phyloP scores from a whole-genome alignment of 495 filamentous ascomycete genomes.

The Penicillium pancosmium region DNA sequence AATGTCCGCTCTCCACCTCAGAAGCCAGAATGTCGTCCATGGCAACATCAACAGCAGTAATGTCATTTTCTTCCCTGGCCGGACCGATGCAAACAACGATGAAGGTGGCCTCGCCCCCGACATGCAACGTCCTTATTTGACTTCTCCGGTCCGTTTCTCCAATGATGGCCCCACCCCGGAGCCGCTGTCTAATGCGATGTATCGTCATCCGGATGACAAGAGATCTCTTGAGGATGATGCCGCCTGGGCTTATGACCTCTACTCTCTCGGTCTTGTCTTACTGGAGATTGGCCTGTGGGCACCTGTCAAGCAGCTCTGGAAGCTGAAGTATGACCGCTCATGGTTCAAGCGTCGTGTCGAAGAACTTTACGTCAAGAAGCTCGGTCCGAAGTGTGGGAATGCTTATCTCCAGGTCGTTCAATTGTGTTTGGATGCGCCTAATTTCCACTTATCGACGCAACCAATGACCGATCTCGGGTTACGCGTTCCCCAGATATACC shows the following conservation, averaged over 20 bases:
- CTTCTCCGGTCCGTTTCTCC: conserved; percentile 81
- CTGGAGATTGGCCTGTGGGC: conserved; percentile 89
- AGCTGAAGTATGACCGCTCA: conserved; percentile 63
- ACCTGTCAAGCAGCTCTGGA: conserved; percentile 69
- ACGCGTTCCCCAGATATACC: conserved; percentile 48
- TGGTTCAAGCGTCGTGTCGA: conserved; percentile 67
- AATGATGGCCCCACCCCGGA: conserved; percentile 58
- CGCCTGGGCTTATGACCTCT: conserved; percentile 73
- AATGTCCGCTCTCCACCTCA: conserved; percentile 73
- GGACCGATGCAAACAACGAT: conserved; percentile 42
- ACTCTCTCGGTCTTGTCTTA: conserved; percentile 80
- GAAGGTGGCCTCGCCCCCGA: conserved; percentile 50
- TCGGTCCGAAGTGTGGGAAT: conserved; percentile 72
- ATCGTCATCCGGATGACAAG: conserved; percentile 78
- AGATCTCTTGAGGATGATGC: conserved; percentile 54
- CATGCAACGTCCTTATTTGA: conserved; percentile 74
- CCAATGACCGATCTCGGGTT: conserved; percentile 50
- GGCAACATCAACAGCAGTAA: conserved; percentile 80
- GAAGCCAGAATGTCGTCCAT: conserved; percentile 76
- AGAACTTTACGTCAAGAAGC: conserved; percentile 62
- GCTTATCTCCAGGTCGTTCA: conserved; percentile 82
- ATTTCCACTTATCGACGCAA: conserved; percentile 61
- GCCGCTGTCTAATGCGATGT: conserved; percentile 62
- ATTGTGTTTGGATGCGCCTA: conserved; percentile 75
- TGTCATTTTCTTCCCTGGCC: conserved; percentile 72